phyloP scores from a whole-genome alignment of 192 early-diverging fungal species.

The Funneliformis geosporum region DNA sequence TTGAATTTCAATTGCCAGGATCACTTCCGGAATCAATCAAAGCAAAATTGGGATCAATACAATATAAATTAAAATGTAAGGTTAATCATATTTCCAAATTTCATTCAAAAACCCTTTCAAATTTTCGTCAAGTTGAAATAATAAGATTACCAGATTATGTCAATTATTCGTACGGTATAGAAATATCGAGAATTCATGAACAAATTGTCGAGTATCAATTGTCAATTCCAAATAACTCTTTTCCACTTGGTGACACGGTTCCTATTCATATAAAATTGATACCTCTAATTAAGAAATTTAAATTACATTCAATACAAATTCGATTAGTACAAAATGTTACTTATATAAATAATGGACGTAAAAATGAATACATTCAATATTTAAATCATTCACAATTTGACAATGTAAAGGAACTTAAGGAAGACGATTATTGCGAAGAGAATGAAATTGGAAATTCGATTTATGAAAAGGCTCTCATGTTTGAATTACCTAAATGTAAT shows the following conservation, averaged over 20 bases:
- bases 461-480: not conserved
- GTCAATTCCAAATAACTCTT: constrained; percentile 55
- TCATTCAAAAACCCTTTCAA: constrained; percentile 45
- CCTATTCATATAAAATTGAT: constrained; percentile 49
- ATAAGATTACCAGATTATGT: constrained; percentile 53
- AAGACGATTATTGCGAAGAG: not conserved
- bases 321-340: not conserved
- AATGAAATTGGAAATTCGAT: constrained; percentile 3
- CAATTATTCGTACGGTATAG: constrained; percentile 49
- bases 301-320: not conserved
- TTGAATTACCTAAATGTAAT: constrained; percentile 20
- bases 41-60: constrained; percentile 35
- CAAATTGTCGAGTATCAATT: constrained; percentile 49
- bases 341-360: not conserved
- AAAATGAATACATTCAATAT: not conserved
- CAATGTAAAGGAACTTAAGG: not conserved
- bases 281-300: constrained; percentile 45
- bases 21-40: constrained; percentile 38
- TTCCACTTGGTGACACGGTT: constrained; percentile 48
- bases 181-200: constrained; percentile 10
- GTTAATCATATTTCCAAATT: constrained; percentile 21
- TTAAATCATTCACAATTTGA: not conserved
- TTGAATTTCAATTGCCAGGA: constrained; percentile 38
- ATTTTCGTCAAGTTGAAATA: constrained; percentile 41
- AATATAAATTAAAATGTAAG: constrained; percentile 40